These are phyloP conservation scores for Metschnikowia shivogae DNA, from an alignment of 805 yeast species.

Conservation along the genomic window DNA sequence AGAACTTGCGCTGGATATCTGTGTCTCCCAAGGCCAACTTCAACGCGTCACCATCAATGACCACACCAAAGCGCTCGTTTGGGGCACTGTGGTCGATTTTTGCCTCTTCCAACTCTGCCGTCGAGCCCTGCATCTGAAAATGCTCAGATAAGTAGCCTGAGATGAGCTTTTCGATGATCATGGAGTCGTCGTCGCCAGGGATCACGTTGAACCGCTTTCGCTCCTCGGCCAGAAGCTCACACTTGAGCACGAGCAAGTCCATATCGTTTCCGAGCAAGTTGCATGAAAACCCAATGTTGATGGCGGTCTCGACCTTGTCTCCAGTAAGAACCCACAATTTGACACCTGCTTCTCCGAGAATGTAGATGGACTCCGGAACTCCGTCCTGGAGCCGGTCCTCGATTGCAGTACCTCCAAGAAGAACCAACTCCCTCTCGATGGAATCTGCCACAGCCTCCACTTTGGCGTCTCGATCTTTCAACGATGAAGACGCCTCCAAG, in stretches of 20 bases:
- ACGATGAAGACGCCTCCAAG: slow-evolving; percentile 62
- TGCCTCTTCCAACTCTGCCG: slow-evolving; percentile 52
- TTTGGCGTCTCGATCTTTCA: slow-evolving; percentile 58
- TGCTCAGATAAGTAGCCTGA: slow-evolving; percentile 49
- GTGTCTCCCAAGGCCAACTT: slow-evolving; percentile 39
- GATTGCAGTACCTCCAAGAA: slow-evolving; percentile 82
- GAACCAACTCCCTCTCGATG: slow-evolving; percentile 59
- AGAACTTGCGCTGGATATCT: slow-evolving; percentile 44
- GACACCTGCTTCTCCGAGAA: slow-evolving; percentile 71
- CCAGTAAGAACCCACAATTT: slow-evolving; percentile 86
- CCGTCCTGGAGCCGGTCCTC: slow-evolving; percentile 84
- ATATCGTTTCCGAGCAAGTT: slow-evolving; percentile 69
- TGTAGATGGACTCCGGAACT: slow-evolving; percentile 75
- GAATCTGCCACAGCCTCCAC: slow-evolving; percentile 74
- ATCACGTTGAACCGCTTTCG: slow-evolving; percentile 18
- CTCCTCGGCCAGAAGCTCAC: slow-evolving; percentile 28
- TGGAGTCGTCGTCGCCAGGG: slow-evolving; percentile 14
- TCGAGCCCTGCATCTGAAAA: slow-evolving; percentile 58
- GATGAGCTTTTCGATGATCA: slow-evolving; percentile 47
- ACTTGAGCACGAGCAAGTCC: slow-evolving; percentile 62
- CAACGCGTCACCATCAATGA: slow-evolving; percentile 70
- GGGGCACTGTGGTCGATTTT: slow-evolving; percentile 64
- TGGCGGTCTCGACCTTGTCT: slow-evolving; percentile 87
- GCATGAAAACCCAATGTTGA: slow-evolving; percentile 83
- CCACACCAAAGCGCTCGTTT: slow-evolving; percentile 49